Evolutionary conservation across 164 flowering plant genomes (phyloP).

Genomic region (Sextonia rubra): DNA sequence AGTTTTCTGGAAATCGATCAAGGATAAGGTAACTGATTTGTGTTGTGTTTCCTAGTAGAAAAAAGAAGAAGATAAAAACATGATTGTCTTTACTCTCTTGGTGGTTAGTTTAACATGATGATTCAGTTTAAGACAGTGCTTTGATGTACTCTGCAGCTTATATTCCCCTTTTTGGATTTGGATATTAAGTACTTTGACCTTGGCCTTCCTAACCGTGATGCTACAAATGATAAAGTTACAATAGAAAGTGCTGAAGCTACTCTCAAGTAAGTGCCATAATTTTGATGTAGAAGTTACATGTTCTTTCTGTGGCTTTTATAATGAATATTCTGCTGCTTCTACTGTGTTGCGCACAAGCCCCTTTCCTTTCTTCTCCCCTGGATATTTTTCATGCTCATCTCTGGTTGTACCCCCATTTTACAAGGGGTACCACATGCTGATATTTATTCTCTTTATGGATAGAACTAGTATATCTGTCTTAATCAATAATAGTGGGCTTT

Average conservation of each 20-base stretch:
- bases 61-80: not conserved
- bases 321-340: not conserved
- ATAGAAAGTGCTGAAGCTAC: constrained; percentile 40
- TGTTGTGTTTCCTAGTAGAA: not conserved
- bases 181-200: constrained; percentile 95
- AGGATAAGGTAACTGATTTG: constrained; percentile 67
- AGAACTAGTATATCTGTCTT: too few species aligned
- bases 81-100: not conserved
- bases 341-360: not conserved
- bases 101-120: not conserved
- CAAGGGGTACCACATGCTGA: too few species aligned
- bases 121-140: not conserved
- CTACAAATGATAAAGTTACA: constrained; percentile 93
- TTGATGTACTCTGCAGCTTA: constrained; percentile 49
- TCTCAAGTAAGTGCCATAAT: not conserved
- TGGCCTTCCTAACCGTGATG: constrained; percentile 93
- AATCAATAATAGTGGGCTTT: too few species aligned
- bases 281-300: not conserved
- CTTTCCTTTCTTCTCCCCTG: not conserved
- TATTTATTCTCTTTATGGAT: too few species aligned
- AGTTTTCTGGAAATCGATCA: constrained; percentile 79
- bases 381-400: not conserved
- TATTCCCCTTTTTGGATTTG: constrained; percentile 83
- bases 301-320: not conserved
- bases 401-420: not conserved